These are phyloP conservation scores for Russula emetica DNA, from an alignment of 768 basidiomycete genomes.

Conservation along the genomic window DNA sequence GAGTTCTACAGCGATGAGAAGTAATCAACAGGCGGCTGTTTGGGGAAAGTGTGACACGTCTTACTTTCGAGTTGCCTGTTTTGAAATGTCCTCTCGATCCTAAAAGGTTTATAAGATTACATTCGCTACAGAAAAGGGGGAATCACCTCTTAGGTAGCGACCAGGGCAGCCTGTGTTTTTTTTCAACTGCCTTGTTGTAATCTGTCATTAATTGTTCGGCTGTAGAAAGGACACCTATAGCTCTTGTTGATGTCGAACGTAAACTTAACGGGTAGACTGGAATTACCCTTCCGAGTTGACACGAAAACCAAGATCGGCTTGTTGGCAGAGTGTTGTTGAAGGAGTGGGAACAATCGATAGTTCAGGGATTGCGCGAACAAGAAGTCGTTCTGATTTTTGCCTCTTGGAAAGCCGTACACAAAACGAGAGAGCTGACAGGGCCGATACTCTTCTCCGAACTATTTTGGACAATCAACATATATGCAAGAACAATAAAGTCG, in stretches of 20 bases:
- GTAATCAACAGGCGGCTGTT: not conserved
- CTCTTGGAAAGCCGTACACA: conserved; percentile 66
- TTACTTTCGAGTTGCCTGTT: conserved; percentile 65
- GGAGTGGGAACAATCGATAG: conserved; percentile 61
- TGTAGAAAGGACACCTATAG: conserved; percentile 46
- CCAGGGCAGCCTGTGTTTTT: conserved; percentile 62
- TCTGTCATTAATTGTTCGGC: conserved; percentile 76
- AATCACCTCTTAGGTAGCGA: conserved; percentile 50
- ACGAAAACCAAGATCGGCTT: conserved; percentile 90
- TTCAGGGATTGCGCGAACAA: conserved; percentile 69
- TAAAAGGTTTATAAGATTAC: conserved; percentile 32
- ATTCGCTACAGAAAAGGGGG: not conserved
- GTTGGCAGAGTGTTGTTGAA: conserved; percentile 66
- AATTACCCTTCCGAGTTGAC: conserved; percentile 76
- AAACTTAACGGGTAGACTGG: not conserved
- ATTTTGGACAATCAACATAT: not conserved
- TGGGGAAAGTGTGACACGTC: conserved; percentile 17
- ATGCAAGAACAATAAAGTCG: not conserved
- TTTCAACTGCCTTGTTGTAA: conserved; percentile 53
- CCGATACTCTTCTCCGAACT: conserved; percentile 93
- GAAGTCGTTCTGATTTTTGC: conserved; percentile 71
- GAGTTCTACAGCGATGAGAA: conserved; percentile 43
- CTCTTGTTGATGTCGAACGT: conserved; percentile 22
- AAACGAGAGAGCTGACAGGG: conserved; percentile 74
- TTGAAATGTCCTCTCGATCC: conserved; percentile 52